Evolutionary conservation across 257 asterid species (phyloP).

Genomic region (Rauvolfia tetraphylla): DNA sequence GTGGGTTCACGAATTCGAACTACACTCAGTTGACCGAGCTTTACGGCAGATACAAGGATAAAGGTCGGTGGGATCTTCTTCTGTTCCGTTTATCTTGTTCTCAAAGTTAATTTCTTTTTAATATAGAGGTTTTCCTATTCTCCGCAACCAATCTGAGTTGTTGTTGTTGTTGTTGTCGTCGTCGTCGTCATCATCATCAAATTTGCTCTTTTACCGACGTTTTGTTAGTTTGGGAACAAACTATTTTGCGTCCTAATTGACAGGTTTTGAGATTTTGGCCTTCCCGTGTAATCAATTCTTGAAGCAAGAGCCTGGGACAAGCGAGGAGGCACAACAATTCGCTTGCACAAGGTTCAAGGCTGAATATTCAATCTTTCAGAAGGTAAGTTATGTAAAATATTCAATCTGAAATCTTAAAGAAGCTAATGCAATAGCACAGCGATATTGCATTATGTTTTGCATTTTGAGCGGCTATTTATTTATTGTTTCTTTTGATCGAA

Average conservation of each 20-base stretch:
- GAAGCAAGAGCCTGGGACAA: slow-evolving; percentile 80
- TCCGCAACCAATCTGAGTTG: neutral
- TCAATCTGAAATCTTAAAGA: neutral
- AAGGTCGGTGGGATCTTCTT: slow-evolving; percentile 36
- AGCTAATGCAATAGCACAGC: neutral
- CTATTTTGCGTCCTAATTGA: slow-evolving; percentile 10
- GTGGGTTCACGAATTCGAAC: slow-evolving; percentile 70
- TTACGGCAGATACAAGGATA: slow-evolving; percentile 53
- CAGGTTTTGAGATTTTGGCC: slow-evolving; percentile 82
- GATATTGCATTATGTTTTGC: neutral
- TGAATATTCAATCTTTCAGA: slow-evolving; percentile 80
- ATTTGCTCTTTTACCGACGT: neutral
- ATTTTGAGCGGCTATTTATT: neutral
- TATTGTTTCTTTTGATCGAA: neutral
- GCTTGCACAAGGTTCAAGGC: slow-evolving; percentile 86
- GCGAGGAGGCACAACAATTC: slow-evolving; percentile 70
- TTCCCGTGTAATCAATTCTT: slow-evolving; percentile 92
- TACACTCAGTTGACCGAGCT: slow-evolving; percentile 75
- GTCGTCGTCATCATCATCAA: no score
- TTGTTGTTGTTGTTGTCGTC: no score
- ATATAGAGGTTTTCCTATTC: neutral
- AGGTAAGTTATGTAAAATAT: slow-evolving; percentile 34
- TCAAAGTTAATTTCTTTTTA: neutral
- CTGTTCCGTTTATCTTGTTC: neutral
- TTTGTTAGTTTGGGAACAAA: neutral